These are phyloP conservation scores for Agroathelia rolfsii DNA, from an alignment of 1,284 basidiomycete genomes.

Conservation along the genomic window DNA sequence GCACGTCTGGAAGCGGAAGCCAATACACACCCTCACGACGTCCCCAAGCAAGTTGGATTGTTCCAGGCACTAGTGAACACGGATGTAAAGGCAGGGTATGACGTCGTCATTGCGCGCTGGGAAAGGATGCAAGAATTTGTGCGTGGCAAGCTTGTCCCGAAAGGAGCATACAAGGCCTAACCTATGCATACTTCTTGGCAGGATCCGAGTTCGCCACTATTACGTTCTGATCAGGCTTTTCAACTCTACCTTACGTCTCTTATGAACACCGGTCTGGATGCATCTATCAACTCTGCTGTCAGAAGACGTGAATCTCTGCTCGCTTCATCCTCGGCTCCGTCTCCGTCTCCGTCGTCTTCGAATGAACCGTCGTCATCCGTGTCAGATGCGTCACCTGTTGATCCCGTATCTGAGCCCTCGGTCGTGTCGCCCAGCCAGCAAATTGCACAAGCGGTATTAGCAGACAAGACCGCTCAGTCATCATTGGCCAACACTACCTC, in stretches of 20 bases:
- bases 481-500: constrained; percentile 14
- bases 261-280: constrained; percentile 45
- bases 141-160: constrained; percentile 24
- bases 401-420: constrained; percentile 22
- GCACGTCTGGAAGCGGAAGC: constrained; percentile 65
- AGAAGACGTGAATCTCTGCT: constrained; percentile 56
- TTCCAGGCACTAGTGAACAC: constrained; percentile 57
- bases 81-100: constrained; percentile 54
- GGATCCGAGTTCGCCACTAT: constrained; percentile 56
- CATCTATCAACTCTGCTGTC: constrained; percentile 54
- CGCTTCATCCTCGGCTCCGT: constrained; percentile 23
- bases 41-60: constrained; percentile 58
- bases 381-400: constrained; percentile 11
- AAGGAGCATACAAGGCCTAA: constrained; percentile 1
- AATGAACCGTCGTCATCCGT: constrained; percentile 12
- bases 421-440: constrained; percentile 31
- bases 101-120: constrained; percentile 67
- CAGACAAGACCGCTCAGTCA: constrained; percentile 24
- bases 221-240: constrained; percentile 62
- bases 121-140: constrained; percentile 75
- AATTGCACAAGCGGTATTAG: constrained; percentile 50
- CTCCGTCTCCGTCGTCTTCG: constrained; percentile 11
- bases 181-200: constrained; percentile 24
- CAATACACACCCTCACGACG: constrained; percentile 58
- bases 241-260: constrained; percentile 61